Base-by-base conservation (phyloP, 495 filamentous ascomycete genomes). In the Podospora sp. region DNA sequence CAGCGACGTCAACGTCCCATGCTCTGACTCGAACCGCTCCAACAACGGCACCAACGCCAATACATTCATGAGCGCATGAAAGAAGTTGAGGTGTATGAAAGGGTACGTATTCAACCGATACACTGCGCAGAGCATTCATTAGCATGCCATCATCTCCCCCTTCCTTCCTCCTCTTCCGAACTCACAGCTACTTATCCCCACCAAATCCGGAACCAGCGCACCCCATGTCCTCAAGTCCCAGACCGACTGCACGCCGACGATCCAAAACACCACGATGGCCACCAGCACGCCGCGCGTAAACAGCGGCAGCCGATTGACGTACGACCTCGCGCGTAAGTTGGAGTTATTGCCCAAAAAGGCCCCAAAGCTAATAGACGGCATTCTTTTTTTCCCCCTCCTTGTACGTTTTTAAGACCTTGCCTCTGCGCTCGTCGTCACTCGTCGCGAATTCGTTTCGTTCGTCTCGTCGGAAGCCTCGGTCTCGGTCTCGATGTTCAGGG, bases 31-130 rank as follows among this genome's bases (percentile, higher is more conserved):
- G 75, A 98, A 99, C 56, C 93, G 85, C 77, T 97, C 94, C 69
- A 98, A 74, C 56, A 99, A 80, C 18, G 95, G 95, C 12, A 88
- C 88, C 66, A 97, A 78, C 4, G 93, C 90, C 56, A 97, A 20
- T 51, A 90, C 73, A 77, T 97, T 97, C 71, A 97, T 75, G 29
- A 94, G 69, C 56, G 88, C 80, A 75, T 98, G 95, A 66, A 96
- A 82, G 77, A 94, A 85, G 68, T 89, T 88, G 33, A 84, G 72
- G 76, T 99, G 95, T 63, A 98, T 90, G 61, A 99, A 83, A 1
- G 94, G 93, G 76, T 91, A 99, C 11, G 93, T 96, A 73, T 97
- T 97, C 20, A 94, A 82, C 66, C 95, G 91, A 77, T 98, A 92
- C 85, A 96, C 94, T 97, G 77, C 27, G 21, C 26, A 33, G 57